Evolutionary conservation across 2,329 filamentous ascomycete genomes (phyloP), one percentile per base, ranked within the genome.

Genomic region (Cercospora brassicicola): DNA sequence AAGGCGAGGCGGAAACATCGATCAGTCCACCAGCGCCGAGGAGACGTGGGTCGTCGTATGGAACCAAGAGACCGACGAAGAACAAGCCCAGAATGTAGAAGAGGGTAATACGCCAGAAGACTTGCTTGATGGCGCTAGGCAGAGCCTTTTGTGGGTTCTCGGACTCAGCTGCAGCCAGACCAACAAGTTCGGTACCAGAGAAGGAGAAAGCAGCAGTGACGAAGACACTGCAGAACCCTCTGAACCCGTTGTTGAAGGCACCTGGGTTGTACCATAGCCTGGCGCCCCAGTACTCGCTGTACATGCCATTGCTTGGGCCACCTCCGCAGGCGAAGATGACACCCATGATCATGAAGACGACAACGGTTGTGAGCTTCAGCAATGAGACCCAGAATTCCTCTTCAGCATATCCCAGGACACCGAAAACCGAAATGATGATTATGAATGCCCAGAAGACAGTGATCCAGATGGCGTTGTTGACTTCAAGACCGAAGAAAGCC

Each of bases 51-150:
- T 96, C 87, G 74, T 87, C 82, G 78, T 91, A 94, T 0, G 90
- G 91, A 0, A 97, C 92, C 2, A 97, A 84, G 0, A 97, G 85
- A 28, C 94, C 93, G 66, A 97, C 88, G 3, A 97, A 82, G 4
- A 88, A 88, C 10, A 97, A 85, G 0, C 91, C 91, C 36, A 96
- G 88, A 60, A 97, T 85, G 81, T 97, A 97, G 82, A 97, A 97
- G 51, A 96, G 85, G 3, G 89, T 88, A 76, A 97, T 96, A 75
- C 94, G 90, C 93, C 94, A 97, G 80, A 97, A 97, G 23, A 97
- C 93, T 78, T 96, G 93, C 81, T 96, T 96, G 75, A 96, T 89
- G 11, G 94, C 94, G 0, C 89, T 93, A 0, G 94, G 94, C 0
- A 97, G 84, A 1, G 90, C 91, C 77, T 95, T 92, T 67, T 90